phyloP scores from a whole-genome alignment of 345 rosid species.

The Mangifera indica region DNA sequence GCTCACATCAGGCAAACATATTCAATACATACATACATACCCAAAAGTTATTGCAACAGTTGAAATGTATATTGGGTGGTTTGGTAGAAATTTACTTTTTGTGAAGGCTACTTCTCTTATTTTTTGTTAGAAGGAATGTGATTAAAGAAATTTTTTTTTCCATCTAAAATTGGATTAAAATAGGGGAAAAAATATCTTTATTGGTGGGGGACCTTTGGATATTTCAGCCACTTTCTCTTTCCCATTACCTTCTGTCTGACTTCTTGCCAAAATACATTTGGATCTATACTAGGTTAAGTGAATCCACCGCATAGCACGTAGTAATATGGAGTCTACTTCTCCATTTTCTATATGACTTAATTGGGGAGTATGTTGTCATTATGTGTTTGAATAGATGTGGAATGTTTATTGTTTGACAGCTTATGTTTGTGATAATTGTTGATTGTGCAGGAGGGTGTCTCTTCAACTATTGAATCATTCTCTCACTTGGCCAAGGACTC shows the following conservation, averaged over 20 bases:
- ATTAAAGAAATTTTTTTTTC: no score
- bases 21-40: not conserved
- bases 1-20: not conserved
- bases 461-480: constrained; percentile 62
- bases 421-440: constrained; percentile 18
- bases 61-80: not conserved
- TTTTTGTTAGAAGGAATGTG: no score
- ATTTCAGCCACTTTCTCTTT: not conserved
- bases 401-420: constrained; percentile 1
- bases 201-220: not conserved
- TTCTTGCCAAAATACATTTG: not conserved
- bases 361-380: constrained; percentile 1
- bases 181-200: no score
- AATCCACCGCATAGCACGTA: not conserved
- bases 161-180: no score
- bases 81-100: not conserved
- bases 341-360: no score
- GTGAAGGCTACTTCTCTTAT: not conserved
- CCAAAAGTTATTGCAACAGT: not conserved
- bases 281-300: not conserved
- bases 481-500: constrained; percentile 53
- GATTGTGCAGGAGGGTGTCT: constrained; percentile 66
- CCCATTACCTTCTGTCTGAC: not conserved
- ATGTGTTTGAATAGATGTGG: not conserved
- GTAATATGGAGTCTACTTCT: not conserved